Evolutionary conservation across 2,329 filamentous ascomycete genomes (phyloP).

Genomic region (Zymoseptoria crescenta): DNA sequence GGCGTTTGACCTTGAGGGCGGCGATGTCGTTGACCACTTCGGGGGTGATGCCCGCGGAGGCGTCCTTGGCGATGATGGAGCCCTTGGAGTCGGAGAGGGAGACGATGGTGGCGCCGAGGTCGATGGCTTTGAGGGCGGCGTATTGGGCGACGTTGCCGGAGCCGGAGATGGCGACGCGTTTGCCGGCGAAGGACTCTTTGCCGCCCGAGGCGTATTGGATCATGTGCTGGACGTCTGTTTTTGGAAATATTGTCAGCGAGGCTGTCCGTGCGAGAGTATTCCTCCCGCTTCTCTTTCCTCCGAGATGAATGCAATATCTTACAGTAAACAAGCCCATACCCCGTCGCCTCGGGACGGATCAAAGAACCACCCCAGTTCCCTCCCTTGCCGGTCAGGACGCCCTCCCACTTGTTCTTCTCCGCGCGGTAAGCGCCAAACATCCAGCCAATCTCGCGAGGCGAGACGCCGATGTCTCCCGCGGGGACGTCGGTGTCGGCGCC

Average conservation of each 20-base stretch:
- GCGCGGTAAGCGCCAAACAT: constrained; percentile 91
- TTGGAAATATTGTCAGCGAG: constrained; percentile 5
- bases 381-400: constrained; percentile 93
- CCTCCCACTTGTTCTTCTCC: constrained; percentile 85
- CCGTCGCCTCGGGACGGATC: constrained; percentile 94
- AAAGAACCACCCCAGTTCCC: constrained; percentile 84
- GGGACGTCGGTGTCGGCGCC: constrained; percentile 93
- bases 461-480: constrained; percentile 93
- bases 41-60: constrained; percentile 60
- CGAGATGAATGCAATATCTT: constrained; percentile 22
- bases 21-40: constrained; percentile 75
- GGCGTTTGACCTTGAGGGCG: constrained; percentile 75
- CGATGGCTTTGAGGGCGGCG: constrained; percentile 90
- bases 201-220: constrained; percentile 73
- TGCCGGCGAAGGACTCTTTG: constrained; percentile 77
- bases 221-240: constrained; percentile 77
- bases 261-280: no score
- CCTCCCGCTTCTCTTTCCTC: background rate
- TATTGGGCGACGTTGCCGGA: constrained; percentile 98
- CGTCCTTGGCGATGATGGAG: constrained; percentile 64
- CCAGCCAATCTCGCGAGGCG: constrained; percentile 85
- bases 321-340: constrained; percentile 88
- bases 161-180: constrained; percentile 90
- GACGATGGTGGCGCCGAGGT: constrained; percentile 86
- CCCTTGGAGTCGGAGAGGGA: constrained; percentile 93